A percentile compares a stretch with the other conserved stretches of the same genome.
Evolutionary conservation across 257 asterid genomes (phyloP).

Genomic region (Capsicum baccatum): DNA sequence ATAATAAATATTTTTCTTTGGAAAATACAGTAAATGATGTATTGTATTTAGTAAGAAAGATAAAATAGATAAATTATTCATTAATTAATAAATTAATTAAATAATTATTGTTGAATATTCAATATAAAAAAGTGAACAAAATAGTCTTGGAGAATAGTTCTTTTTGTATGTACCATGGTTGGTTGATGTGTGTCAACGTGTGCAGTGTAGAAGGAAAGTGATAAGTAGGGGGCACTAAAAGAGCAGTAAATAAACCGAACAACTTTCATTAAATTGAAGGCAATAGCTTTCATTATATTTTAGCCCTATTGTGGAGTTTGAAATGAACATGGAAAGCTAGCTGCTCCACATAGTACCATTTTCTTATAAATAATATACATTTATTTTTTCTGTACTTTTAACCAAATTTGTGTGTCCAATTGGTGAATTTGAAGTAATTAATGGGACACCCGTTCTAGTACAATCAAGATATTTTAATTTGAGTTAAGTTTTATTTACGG

Average conservation of each 20-base stretch:
- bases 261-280: slow-evolving; percentile 14
- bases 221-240: slow-evolving; percentile 15
- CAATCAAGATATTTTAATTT: not conserved
- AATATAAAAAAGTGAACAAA: too few species aligned
- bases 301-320: not conserved
- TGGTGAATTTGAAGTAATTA: not conserved
- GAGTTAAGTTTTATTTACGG: not conserved
- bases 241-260: slow-evolving; percentile 25
- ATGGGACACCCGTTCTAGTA: not conserved
- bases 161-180: not conserved
- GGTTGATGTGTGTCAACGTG: not conserved
- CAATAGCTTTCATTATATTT: slow-evolving; percentile 5
- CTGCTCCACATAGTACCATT: not conserved
- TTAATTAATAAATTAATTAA: too few species aligned
- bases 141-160: too few species aligned
- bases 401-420: not conserved
- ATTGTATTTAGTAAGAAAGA: too few species aligned
- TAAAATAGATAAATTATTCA: too few species aligned
- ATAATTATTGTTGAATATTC: too few species aligned
- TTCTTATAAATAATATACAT: not conserved
- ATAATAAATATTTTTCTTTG: too few species aligned
- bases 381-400: not conserved
- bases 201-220: not conserved
- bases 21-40: too few species aligned
- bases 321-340: not conserved